Percentiles rank a stretch among this genome's conserved stretches.
Evolutionary conservation across 345 rosid species (phyloP).

Genomic region (Murraya koenigii): DNA sequence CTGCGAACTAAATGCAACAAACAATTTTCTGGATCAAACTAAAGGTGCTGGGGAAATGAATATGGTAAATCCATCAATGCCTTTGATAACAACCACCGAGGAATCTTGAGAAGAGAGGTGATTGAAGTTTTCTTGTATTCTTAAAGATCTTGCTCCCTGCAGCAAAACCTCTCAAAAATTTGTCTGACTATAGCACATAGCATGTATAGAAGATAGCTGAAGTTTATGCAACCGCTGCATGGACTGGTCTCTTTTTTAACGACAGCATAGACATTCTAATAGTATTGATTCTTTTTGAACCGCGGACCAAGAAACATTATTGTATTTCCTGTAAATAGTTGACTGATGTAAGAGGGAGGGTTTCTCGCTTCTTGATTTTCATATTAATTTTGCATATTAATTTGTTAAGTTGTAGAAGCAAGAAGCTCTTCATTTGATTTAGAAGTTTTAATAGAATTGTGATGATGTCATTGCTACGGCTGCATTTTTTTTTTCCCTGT

Average conservation of each 20-base stretch:
- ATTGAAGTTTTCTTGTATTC: neutral
- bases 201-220: neutral
- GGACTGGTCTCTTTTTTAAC: neutral
- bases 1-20: conserved; percentile 33
- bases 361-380: neutral
- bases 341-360: neutral
- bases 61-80: conserved; percentile 1
- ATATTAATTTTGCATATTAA: neutral
- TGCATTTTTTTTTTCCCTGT: no score
- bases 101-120: neutral
- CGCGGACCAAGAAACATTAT: neutral
- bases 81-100: neutral
- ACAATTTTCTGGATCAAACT: conserved; percentile 32
- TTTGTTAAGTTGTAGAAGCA: neutral
- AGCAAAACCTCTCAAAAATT: neutral
- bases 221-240: neutral
- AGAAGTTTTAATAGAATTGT: neutral
- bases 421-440: neutral
- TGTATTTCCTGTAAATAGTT: neutral
- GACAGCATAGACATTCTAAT: neutral
- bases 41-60: conserved; percentile 22
- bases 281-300: neutral
- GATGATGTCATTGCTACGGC: neutral
- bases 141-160: neutral
- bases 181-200: neutral